These are phyloP conservation scores for Clathrospora elynae DNA, from an alignment of 2,329 filamentous ascomycete genomes.

Conservation along the genomic window DNA sequence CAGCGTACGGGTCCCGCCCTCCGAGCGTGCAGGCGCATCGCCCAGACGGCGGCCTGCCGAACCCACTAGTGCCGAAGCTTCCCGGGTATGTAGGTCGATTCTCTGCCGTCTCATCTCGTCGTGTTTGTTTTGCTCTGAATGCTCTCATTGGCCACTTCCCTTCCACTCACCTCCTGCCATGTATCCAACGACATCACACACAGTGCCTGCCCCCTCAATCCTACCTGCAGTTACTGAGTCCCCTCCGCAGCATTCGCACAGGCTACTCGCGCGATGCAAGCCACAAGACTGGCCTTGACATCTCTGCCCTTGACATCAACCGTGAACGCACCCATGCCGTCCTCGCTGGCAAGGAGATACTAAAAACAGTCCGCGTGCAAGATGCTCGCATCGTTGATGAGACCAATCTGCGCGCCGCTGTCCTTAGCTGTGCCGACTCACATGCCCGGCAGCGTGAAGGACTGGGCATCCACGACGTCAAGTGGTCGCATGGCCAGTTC, in stretches of 20 bases:
- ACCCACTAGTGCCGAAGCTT: conserved; percentile 45
- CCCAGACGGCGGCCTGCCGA: conserved; percentile 44
- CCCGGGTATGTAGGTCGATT: conserved; percentile 38
- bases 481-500: conserved; percentile 68
- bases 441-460: conserved; percentile 61
- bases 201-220: not conserved
- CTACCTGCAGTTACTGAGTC: conserved; percentile 15
- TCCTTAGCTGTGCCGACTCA: conserved; percentile 61
- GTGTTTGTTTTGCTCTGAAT: conserved; percentile 1
- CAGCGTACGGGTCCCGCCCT: conserved; percentile 58
- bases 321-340: conserved; percentile 66
- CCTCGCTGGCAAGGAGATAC: conserved; percentile 67
- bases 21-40: conserved; percentile 57
- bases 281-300: conserved; percentile 68
- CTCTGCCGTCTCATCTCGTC: conserved; percentile 3
- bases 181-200: not conserved
- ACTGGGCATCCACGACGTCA: conserved; percentile 68
- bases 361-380: conserved; percentile 66
- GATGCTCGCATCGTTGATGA: conserved; percentile 64
- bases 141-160: conserved; percentile 9
- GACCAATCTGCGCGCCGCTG: conserved; percentile 65
- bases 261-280: conserved; percentile 61
- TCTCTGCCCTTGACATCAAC: conserved; percentile 67
- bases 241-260: conserved; percentile 47
- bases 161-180: conserved; percentile 14